These are phyloP conservation scores for Fomitopsis pulvina DNA, from an alignment of 768 basidiomycete species.

Conservation along the genomic window DNA sequence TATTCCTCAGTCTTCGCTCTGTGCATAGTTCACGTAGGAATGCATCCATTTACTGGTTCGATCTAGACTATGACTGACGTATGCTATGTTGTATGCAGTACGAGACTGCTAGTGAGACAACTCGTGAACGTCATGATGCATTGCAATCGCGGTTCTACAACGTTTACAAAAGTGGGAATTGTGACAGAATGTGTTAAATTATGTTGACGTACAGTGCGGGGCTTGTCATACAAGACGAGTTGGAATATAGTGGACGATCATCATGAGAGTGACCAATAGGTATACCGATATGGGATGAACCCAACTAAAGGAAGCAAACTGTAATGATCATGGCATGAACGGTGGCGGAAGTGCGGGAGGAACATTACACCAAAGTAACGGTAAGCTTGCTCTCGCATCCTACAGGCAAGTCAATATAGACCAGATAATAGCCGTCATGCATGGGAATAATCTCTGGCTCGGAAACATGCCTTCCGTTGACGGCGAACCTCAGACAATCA, in stretches of 20 bases:
- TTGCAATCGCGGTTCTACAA: neutral
- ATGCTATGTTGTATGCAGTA: neutral
- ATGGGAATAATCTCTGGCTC: neutral
- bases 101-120: too few relatives aligned
- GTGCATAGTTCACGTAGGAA: conserved; percentile 3
- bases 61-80: neutral
- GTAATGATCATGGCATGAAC: too few relatives aligned
- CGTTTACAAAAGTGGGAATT: neutral
- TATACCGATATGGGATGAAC: too few relatives aligned
- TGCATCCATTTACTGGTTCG: neutral
- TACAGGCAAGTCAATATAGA: neutral
- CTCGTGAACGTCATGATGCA: neutral
- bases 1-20: conserved; percentile 13
- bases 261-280: too few relatives aligned
- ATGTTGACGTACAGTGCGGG: neutral
- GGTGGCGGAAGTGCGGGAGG: neutral
- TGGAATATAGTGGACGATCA: too few relatives aligned
- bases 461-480: conserved; percentile 1
- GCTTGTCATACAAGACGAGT: neutral
- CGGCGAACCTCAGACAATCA: neutral
- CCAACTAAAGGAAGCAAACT: too few relatives aligned
- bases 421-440: neutral
- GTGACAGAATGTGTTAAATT: neutral
- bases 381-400: neutral
- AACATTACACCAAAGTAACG: neutral